These are phyloP conservation scores for Hemileia vastatrix DNA, from an alignment of 1,284 basidiomycete species.

Conservation along the genomic window DNA sequence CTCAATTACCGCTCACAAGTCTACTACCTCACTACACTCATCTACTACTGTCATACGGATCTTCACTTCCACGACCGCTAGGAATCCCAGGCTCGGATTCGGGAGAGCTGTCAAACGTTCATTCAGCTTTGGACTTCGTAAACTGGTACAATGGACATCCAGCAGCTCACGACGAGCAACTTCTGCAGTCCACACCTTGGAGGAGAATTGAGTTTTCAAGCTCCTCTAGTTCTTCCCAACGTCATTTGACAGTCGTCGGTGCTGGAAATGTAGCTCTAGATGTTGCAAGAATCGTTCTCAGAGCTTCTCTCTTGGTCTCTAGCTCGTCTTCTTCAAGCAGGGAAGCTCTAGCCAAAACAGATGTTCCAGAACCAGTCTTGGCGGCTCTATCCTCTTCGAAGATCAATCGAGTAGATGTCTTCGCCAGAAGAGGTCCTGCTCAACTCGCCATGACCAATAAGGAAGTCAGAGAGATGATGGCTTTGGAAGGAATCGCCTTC, in stretches of 20 bases:
- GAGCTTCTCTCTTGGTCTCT: constrained; percentile 10
- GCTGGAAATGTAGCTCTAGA: constrained; percentile 43
- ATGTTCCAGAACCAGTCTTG: constrained; percentile 39
- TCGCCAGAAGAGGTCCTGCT: constrained; percentile 37
- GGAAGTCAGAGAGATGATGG: constrained; percentile 42
- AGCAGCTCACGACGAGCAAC: constrained; percentile 31
- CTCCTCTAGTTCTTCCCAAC: constrained; percentile 12
- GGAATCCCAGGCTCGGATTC: constrained; percentile 29
- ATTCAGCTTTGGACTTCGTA: constrained; percentile 38
- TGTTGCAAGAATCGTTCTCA: constrained; percentile 38
- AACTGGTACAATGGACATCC: constrained; percentile 45
- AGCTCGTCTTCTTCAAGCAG: neutral
- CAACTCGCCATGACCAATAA: constrained; percentile 43
- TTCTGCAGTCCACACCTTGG: constrained; percentile 5
- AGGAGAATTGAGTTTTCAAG: constrained; percentile 1
- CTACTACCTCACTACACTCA: constrained; percentile 66
- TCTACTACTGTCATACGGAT: constrained; percentile 69
- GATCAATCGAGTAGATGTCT: constrained; percentile 34
- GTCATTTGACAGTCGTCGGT: constrained; percentile 36
- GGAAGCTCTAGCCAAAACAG: constrained; percentile 32
- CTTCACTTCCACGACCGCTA: constrained; percentile 47
- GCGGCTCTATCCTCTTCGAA: constrained; percentile 29
- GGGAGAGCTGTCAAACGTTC: constrained; percentile 30
- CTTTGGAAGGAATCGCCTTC: constrained; percentile 30
- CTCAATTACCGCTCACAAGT: constrained; percentile 53